These are phyloP conservation scores for Phaeotremella fagi DNA, from an alignment of 768 basidiomycete species.

Conservation along the genomic window DNA sequence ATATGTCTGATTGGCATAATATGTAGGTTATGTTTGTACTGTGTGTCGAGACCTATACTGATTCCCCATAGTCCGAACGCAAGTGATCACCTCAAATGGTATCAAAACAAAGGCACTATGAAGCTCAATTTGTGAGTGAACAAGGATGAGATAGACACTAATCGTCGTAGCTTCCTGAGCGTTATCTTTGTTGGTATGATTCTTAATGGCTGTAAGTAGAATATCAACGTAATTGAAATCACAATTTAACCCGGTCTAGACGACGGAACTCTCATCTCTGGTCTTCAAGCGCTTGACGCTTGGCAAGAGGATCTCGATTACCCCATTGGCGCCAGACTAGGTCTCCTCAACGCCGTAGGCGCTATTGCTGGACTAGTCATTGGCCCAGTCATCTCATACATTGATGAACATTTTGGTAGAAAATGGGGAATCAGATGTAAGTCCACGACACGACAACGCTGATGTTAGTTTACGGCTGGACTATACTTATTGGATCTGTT, in stretches of 20 bases:
- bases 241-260: conserved; percentile 19
- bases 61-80: conserved; percentile 44
- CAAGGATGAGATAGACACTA: not conserved
- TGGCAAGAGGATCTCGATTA: conserved; percentile 48
- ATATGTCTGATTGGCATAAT: conserved; percentile 28
- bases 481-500: conserved; percentile 45
- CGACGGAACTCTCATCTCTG: conserved; percentile 47
- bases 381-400: conserved; percentile 47
- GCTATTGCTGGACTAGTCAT: conserved; percentile 45
- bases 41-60: not conserved
- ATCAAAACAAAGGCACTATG: conserved; percentile 45
- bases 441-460: conserved; percentile 3
- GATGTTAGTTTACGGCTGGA: conserved; percentile 44
- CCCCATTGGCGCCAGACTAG: conserved; percentile 39
- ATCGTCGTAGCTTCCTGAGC: conserved; percentile 39
- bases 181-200: conserved; percentile 49
- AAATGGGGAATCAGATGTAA: conserved; percentile 49
- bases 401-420: conserved; percentile 48
- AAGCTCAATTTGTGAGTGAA: conserved; percentile 49
- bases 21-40: conserved; percentile 25
- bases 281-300: conserved; percentile 46
- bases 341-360: conserved; percentile 47
- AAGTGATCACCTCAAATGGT: conserved; percentile 43
- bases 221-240: not conserved
- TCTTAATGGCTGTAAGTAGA: conserved; percentile 45